A percentile compares a stretch with the other conserved stretches of the same genome.
These are phyloP conservation scores for Colletotrichum scovillei DNA, from an alignment of 2,329 filamentous ascomycete genomes.

Conservation along the genomic window DNA sequence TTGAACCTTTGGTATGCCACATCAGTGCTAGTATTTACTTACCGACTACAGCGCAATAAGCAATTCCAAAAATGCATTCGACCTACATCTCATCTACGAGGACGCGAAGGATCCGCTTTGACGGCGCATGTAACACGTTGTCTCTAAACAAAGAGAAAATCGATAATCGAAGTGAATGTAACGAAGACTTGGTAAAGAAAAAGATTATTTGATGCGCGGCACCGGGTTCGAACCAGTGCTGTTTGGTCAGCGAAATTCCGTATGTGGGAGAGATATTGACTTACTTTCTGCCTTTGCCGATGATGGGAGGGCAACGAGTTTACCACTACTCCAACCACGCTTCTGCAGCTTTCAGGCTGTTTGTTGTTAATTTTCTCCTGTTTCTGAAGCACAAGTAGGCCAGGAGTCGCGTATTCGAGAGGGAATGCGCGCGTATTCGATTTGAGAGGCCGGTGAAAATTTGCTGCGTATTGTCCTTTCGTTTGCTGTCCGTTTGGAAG, in stretches of 20 bases:
- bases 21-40: neutral
- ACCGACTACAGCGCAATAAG: neutral
- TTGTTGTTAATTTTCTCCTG: neutral
- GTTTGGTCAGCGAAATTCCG: neutral
- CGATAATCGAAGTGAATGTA: neutral
- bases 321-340: slow-evolving; percentile 34
- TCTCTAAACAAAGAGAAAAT: neutral
- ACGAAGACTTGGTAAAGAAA: neutral
- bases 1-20: neutral
- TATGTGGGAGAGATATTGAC: slow-evolving; percentile 6
- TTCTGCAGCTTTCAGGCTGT: neutral
- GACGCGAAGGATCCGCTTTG: neutral
- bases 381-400: neutral
- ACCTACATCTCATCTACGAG: neutral
- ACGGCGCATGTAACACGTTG: neutral
- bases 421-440: neutral
- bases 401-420: neutral
- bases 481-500: too few species aligned
- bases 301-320: slow-evolving; percentile 35
- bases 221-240: slow-evolving; percentile 35
- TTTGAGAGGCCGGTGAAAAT: neutral
- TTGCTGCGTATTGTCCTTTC: neutral
- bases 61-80: neutral
- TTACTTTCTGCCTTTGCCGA: slow-evolving; percentile 25
- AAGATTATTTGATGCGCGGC: slow-evolving; percentile 14